Evolutionary conservation across 306 rosid genomes (phyloP), one percentile per base, ranked within the genome.

Genomic region (Betula pendula): DNA sequence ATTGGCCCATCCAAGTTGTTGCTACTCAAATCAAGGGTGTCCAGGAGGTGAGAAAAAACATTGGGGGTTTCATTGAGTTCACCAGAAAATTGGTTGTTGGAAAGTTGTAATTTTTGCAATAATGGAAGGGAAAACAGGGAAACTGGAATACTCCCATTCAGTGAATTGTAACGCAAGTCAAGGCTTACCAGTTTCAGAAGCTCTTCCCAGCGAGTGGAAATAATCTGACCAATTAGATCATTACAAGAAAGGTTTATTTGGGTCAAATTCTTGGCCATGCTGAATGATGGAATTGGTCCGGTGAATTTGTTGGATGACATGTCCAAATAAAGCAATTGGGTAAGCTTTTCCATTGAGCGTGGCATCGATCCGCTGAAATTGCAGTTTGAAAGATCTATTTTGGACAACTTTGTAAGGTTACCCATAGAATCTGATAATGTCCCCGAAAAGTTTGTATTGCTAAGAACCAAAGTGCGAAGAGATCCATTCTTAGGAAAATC

Each of bases 211-310:
- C 74, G 35, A 52, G 0, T 47, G 8, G 77, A 47, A 24, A 75
- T 66, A 9, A 83, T 13, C 2, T 2, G 35, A 0, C 85, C 87
- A 2, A 0, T 33, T 2, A 86, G 75, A 49, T 68, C 48, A 72
- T 80, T 83, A 6, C 10, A 19, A 24, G 9, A 77, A 45, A 86
- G 75, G 68, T 73, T 76, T 7, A 86, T 29, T 50, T 60, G 14
- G 25, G 42, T 62, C 42, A 86, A 84, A 17, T 48, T 63, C 55
- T 68, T 81, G 66, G 87, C 71, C 58, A 7, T 75, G 13, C 62
- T 74, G 16, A 84, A 80, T 19, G 85, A 84, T 67, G 90, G 91
- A 2, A 87, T 69, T 8, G 68, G 47, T 24, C 91, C 85, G 1
- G 29, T 70, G 68, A 85, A 79, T 5, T 74, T 70, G 22, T 88